Base-by-base conservation (phyloP, 225 moss, liverwort and hornwort species). In the Ulota crispa region DNA sequence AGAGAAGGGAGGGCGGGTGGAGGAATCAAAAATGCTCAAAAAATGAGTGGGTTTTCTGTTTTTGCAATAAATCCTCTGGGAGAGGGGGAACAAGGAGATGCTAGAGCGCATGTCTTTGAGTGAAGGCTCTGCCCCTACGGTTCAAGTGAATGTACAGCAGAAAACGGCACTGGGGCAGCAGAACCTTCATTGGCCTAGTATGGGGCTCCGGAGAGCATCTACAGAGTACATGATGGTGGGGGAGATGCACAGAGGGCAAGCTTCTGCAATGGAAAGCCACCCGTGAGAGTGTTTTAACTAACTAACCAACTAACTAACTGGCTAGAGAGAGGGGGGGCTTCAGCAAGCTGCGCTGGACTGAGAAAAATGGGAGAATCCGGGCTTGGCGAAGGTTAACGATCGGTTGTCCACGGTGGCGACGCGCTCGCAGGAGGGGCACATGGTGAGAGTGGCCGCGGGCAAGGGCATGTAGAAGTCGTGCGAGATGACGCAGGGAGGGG, bases 381-480 rank as follows among this genome's bases (percentile, higher is more conserved):
- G 93, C 85, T 94, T 99, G 53, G 96, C 89, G 76, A 99, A 96
- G 27, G 99, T 87, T 2, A 96, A 75, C 18, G 92, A 91, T 83
- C 95, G 91, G 78, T 99, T 96, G 81, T 99, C 99, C 71, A 99
- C 93, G 1, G 94, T 96, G 30, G 99, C 95, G 3, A 99, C 91
- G 89, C 99, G 86, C 78, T 99, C 99, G 16, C 99, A 99, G 0
- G 96, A 96, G 3, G 99, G 99, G 73, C 99, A 99, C 99, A 99
- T 99, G 64, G 96, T 99, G n/a, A 99, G 85, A 9, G 99, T 99
- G 0, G 99, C 99, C 1, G 99, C 99, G n/a, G 99, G 99, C 7
- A 99, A 62, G 4, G 99, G 96, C 99, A 95, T 94, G 79, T 93
- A 99, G 85, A 94, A 99, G 87, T 99, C 99, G 75, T 96, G 99